Evolutionary conservation across 23 red algal species (phyloP).

Genomic region (Gracilaria caudata): DNA sequence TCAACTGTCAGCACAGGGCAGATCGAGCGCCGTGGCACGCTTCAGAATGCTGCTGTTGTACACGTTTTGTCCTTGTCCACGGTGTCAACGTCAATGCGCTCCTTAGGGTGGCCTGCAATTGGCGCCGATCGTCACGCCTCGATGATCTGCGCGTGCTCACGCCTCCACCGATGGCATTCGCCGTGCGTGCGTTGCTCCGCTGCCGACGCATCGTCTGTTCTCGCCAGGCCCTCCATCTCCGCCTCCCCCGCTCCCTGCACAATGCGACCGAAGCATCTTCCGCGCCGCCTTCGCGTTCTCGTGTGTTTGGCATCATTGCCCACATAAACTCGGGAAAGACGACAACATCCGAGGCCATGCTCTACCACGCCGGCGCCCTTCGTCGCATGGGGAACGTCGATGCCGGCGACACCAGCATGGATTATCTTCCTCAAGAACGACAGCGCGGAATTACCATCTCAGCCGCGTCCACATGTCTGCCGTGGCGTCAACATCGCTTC

Average conservation of each 20-base stretch:
- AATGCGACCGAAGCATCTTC: neutral
- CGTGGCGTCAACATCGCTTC: slow-evolving; percentile 74
- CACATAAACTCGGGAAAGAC: slow-evolving; percentile 99
- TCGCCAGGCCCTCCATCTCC: neutral
- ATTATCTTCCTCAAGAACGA: slow-evolving; percentile 87
- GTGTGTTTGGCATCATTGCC: slow-evolving; percentile 85
- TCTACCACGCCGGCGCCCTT: slow-evolving; percentile 81
- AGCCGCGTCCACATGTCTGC: slow-evolving; percentile 73
- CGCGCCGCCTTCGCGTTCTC: neutral
- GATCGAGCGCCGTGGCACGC: too few species aligned
- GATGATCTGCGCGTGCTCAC: too few species aligned
- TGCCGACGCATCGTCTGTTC: neutral
- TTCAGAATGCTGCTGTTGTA: too few species aligned
- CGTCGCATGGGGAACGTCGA: slow-evolving; percentile 91
- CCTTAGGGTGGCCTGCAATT: too few species aligned
- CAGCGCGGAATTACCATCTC: slow-evolving; percentile 98
- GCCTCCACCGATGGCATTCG: neutral
- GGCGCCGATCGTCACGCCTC: neutral
- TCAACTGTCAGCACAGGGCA: too few species aligned
- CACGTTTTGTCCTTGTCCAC: too few species aligned
- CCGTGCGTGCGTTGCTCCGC: neutral
- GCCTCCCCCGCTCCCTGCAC: neutral
- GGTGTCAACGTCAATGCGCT: too few species aligned
- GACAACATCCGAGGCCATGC: slow-evolving; percentile 90
- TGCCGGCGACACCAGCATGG: slow-evolving; percentile 81